Conservation (phyloP, 169 alveolate species). For the Babesia ovata region DNA sequence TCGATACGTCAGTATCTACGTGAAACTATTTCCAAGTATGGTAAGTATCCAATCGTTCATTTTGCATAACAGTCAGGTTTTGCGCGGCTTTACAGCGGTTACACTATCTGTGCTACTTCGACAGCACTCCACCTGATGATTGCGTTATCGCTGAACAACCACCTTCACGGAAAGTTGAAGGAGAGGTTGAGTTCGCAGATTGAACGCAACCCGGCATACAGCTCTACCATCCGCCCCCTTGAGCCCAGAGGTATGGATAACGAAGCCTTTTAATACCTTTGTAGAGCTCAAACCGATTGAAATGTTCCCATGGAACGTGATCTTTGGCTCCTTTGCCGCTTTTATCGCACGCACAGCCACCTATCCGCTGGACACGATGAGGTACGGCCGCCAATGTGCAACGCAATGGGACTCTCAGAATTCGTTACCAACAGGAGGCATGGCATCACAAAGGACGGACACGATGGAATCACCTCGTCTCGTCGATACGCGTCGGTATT, state of each 20-base stretch:
- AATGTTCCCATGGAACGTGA: conserved; percentile 63
- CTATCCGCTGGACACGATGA: conserved; percentile 66
- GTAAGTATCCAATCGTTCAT: not conserved
- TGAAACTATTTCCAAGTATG: conserved; percentile 3
- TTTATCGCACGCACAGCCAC: conserved; percentile 55
- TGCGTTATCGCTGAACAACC: conserved; percentile 45
- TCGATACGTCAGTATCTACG: not conserved
- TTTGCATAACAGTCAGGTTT: conserved; percentile 22
- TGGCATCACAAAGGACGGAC: conserved; percentile 35
- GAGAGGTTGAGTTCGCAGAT: conserved; percentile 49
- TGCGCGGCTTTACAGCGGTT: conserved; percentile 57
- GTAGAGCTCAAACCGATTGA: conserved; percentile 64
- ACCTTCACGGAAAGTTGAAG: conserved; percentile 49
- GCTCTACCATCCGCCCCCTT: conserved; percentile 18
- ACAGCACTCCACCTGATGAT: conserved; percentile 41
- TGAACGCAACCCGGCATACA: conserved; percentile 28
- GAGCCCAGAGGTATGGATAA: conserved; percentile 48
- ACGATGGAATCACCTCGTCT: not conserved
- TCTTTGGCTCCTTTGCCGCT: conserved; percentile 50
- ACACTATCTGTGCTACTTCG: conserved; percentile 48
- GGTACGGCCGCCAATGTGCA: not conserved
- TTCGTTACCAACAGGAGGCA: conserved; percentile 57
- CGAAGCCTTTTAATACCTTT: not conserved
- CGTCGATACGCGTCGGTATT: conserved; percentile 4
- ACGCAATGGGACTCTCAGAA: conserved; percentile 3